Evolutionary conservation across 352 stramenopile genomes (phyloP).

Genomic region (Bremia lactucae): DNA sequence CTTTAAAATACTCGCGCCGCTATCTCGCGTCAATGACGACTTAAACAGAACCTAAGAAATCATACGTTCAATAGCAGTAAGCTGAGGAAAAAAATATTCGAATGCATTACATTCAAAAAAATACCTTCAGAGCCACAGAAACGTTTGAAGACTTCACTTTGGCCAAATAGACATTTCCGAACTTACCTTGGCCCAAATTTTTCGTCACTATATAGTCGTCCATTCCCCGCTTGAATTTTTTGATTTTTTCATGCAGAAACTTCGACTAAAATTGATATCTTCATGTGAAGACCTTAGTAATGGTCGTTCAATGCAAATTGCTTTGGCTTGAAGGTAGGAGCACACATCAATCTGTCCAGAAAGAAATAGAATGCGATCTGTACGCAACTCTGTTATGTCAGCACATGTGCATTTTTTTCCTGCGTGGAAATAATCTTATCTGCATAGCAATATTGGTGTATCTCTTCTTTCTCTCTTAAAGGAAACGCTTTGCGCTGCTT

Average conservation of each 20-base stretch:
- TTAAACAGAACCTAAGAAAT: slow-evolving; percentile 76
- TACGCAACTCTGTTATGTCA: not conserved
- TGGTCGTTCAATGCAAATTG: slow-evolving; percentile 6
- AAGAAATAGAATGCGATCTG: slow-evolving; percentile 11
- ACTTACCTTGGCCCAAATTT: slow-evolving; percentile 78
- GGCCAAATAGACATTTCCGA: slow-evolving; percentile 77
- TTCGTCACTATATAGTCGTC: slow-evolving; percentile 72
- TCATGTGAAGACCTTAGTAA: slow-evolving; percentile 37
- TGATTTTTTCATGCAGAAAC: slow-evolving; percentile 39
- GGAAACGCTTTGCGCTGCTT: not conserved
- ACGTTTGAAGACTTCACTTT: slow-evolving; percentile 56
- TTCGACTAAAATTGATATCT: slow-evolving; percentile 19
- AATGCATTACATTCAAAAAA: not conserved
- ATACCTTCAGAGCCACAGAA: slow-evolving; percentile 74
- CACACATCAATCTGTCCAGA: slow-evolving; percentile 34
- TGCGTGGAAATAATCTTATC: not conserved
- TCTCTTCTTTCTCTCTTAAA: slow-evolving; percentile 6
- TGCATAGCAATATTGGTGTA: slow-evolving; percentile 1
- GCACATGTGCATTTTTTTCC: too few relatives aligned
- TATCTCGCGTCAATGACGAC: slow-evolving; percentile 43
- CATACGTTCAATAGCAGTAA: too few relatives aligned
- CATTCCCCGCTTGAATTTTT: slow-evolving; percentile 60
- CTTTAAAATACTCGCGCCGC: slow-evolving; percentile 50
- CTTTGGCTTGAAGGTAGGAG: slow-evolving; percentile 6
- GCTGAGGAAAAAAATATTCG: not conserved